Base-by-base conservation (phyloP, 306 rosid genomes). In the Rubus parviflorus region DNA sequence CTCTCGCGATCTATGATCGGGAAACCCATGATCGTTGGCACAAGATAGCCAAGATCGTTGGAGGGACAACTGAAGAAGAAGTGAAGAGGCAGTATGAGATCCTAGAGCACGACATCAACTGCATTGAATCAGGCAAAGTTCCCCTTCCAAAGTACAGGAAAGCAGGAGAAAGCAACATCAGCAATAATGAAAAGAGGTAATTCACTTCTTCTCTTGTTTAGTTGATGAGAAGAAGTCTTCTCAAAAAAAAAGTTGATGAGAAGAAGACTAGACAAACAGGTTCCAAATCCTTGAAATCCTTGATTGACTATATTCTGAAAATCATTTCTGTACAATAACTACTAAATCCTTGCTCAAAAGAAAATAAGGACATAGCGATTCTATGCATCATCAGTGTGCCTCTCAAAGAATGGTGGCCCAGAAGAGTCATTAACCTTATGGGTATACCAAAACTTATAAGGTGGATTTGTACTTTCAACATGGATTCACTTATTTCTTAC, bases 121-220 rank as follows among this genome's bases (percentile, higher is more conserved):
- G 81, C 85, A 92, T 88, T 45, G 95, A 90, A 41, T 84, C 95
- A 35, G 93, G 91, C 72, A 83, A 92, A 77, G 87, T 87, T 75
- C 89, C 93, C 43, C 73, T 84, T 69, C 92, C 90, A 52, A 75
- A 60, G 66, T 89, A 85, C 68, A 53, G 19, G 77, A 78, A 56
- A 74, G 72, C 58, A 57, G 77, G 54, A 76, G 72, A 17, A 63
- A 79, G 74, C 20, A 75, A 41, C 79, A 80, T 75, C 79, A 38
- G 64, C 75, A 69, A 38, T 70, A 81, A 81, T 66, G 81, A 86
- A 47, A 41, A 53, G 37, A 87, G 90, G 91, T 88, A 84, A 84
- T 49, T 22, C 11, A 30, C 45, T 43, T 46, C 22, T 73, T 80
- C 46, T 46, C 46, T 80, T 62, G 57, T 25, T 23, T 7, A 49